These are phyloP conservation scores for Salix brachista DNA, from an alignment of 345 rosid species.

Conservation along the genomic window DNA sequence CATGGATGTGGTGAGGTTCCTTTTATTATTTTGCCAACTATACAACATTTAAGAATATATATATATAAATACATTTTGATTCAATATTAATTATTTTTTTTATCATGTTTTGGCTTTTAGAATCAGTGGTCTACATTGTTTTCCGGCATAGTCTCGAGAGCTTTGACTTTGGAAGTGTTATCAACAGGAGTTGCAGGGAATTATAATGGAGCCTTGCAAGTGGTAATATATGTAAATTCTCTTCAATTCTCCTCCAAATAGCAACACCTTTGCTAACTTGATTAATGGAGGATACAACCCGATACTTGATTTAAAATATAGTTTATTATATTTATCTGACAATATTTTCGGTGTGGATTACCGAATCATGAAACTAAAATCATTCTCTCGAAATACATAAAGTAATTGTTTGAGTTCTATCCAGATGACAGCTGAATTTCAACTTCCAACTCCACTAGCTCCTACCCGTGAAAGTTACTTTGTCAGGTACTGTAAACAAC, in stretches of 20 bases:
- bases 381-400: not conserved
- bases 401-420: not conserved
- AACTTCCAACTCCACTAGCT: conserved; percentile 72
- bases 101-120: conserved; percentile 30
- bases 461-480: conserved; percentile 72
- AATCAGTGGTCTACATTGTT: conserved; percentile 74
- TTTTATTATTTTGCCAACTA: not conserved
- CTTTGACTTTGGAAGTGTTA: conserved; percentile 57
- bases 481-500: conserved; percentile 73
- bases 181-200: conserved; percentile 64
- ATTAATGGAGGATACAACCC: not conserved
- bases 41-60: not conserved
- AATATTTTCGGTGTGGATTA: not conserved
- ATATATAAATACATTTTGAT: not conserved
- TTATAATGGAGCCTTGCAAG: conserved; percentile 71
- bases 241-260: not conserved
- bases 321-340: not conserved
- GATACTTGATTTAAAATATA: not conserved
- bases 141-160: conserved; percentile 63
- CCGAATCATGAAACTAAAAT: not conserved
- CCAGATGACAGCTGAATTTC: conserved; percentile 84
- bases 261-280: not conserved
- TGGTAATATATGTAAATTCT: conserved; percentile 38
- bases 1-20: conserved; percentile 63
- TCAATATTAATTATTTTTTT: not conserved